These are phyloP conservation scores for Fusarium chlamydosporum DNA, from an alignment of 2,329 filamentous ascomycete genomes.

Conservation along the genomic window DNA sequence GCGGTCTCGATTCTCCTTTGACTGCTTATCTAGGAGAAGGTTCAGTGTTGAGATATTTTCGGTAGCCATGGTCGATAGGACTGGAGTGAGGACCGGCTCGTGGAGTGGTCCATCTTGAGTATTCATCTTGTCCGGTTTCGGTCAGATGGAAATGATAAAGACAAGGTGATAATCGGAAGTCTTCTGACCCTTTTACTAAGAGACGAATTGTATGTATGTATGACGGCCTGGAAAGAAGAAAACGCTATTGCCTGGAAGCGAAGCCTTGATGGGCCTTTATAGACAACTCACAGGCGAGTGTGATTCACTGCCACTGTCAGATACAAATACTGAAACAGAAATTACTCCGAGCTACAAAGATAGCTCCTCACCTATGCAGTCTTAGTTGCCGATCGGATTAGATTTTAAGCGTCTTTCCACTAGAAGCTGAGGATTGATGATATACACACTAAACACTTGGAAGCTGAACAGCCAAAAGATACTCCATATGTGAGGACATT, in stretches of 20 bases:
- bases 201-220: not conserved
- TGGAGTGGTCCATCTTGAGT: not conserved
- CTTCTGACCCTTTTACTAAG: not conserved
- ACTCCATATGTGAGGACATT: not conserved
- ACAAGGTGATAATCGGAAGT: not conserved
- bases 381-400: no score
- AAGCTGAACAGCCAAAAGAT: not conserved
- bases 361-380: no score
- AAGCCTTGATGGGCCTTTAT: slow-evolving; percentile 8
- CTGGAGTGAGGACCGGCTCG: slow-evolving; percentile 11
- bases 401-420: no score
- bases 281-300: not conserved
- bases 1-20: not conserved
- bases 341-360: no score
- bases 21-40: not conserved
- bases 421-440: not conserved
- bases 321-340: no score
- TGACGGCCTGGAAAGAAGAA: not conserved
- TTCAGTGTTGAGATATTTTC: slow-evolving; percentile 14
- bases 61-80: not conserved
- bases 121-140: slow-evolving; percentile 11
- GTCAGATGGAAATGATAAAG: not conserved
- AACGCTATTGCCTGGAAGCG: not conserved
- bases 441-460: not conserved
- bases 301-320: slow-evolving; percentile 19